These are phyloP conservation scores for Dactylellina leptospora DNA, from an alignment of 2,329 filamentous ascomycete species.

Conservation along the genomic window DNA sequence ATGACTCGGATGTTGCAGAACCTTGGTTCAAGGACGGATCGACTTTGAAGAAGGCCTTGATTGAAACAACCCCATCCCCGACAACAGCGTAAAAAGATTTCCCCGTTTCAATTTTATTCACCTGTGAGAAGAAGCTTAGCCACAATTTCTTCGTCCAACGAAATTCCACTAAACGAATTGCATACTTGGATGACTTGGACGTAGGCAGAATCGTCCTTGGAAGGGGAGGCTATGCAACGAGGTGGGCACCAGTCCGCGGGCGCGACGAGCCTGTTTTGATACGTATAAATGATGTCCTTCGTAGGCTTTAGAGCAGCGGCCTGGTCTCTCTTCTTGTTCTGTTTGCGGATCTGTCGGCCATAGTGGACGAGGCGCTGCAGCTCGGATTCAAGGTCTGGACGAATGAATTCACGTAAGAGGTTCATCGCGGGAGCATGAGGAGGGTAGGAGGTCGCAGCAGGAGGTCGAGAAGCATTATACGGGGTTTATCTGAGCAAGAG, in stretches of 20 bases:
- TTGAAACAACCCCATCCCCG: conserved; percentile 31
- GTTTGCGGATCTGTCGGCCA: conserved; percentile 1
- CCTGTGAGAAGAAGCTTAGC: conserved; percentile 7
- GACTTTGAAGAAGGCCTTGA: conserved; percentile 27
- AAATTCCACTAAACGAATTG: neutral
- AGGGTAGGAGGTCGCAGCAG: neutral
- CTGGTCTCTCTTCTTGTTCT: neutral
- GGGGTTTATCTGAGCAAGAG: neutral
- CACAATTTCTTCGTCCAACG: neutral
- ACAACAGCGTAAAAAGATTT: conserved; percentile 23
- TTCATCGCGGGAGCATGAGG: conserved; percentile 17
- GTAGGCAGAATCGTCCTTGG: conserved; percentile 3
- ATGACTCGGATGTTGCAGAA: neutral
- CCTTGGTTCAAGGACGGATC: neutral
- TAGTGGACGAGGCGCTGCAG: conserved; percentile 14
- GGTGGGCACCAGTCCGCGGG: conserved; percentile 30
- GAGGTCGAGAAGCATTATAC: conserved; percentile 12
- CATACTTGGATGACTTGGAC: conserved; percentile 37
- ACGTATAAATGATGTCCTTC: neutral
- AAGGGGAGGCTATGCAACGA: conserved; percentile 22
- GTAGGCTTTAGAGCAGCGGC: neutral
- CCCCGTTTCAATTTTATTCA: conserved; percentile 14
- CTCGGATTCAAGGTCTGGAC: conserved; percentile 29
- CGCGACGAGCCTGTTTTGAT: conserved; percentile 13
- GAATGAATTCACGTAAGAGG: conserved; percentile 31